phyloP scores from a whole-genome alignment of 2,329 filamentous ascomycete species.

The Aspergillus tanneri region DNA sequence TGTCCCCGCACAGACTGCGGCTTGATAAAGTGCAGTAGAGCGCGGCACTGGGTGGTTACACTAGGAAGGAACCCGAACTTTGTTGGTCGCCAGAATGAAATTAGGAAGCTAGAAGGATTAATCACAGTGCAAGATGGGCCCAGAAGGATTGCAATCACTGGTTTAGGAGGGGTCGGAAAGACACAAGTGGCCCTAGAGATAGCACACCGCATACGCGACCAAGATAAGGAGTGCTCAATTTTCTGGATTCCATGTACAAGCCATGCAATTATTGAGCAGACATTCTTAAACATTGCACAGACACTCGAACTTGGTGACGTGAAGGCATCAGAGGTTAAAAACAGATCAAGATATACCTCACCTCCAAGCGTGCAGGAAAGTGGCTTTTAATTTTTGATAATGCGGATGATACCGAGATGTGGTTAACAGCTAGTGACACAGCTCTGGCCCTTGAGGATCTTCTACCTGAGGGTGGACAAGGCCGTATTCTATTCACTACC shows the following conservation, averaged over 20 bases:
- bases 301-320: constrained; percentile 6
- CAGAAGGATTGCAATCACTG: background rate
- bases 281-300: constrained; percentile 12
- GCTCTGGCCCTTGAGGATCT: too few species aligned
- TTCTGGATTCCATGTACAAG: constrained; percentile 32
- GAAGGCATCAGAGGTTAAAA: constrained; percentile 6
- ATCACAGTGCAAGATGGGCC: background rate
- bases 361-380: constrained; percentile 6
- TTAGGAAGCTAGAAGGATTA: background rate
- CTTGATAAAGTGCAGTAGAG: background rate
- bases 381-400: constrained; percentile 29
- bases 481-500: too few species aligned
- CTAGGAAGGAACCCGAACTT: constrained; percentile 14
- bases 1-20: background rate
- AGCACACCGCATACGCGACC: constrained; percentile 16
- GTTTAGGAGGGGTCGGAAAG: constrained; percentile 1
- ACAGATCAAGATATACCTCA: constrained; percentile 12
- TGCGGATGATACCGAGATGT: too few species aligned
- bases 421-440: too few species aligned
- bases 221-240: constrained; percentile 18
- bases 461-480: too few species aligned
- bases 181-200: too few species aligned
- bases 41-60: constrained; percentile 18
- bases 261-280: constrained; percentile 16
- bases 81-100: background rate